Base-by-base conservation (phyloP, 345 rosid genomes). In the Anacardium occidentale region DNA sequence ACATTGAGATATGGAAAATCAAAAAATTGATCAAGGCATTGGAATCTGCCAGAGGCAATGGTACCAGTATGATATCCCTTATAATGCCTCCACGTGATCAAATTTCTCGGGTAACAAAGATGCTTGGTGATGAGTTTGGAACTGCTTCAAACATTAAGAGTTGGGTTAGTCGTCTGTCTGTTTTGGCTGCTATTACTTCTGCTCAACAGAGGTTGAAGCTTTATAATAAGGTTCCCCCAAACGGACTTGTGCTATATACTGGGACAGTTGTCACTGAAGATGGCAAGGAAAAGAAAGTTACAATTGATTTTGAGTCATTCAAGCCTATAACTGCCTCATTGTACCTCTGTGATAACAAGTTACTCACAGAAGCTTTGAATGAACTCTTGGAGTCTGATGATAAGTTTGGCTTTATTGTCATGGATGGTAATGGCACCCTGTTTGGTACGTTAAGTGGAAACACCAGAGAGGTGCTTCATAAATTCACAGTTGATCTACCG, bases 51-150 rank as follows among this genome's bases (percentile, higher is more conserved):
- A 85, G 98, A 79, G 98, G 97, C 53, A 91, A 93, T 70, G 97
- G 98, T 11, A 91, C 96, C 40, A 93, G 97, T 85, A 91, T 93
- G 98, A 91, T 93, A 80, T 93, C 98, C 62, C 96, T 93, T 61
- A 93, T 93, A 3, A 91, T 93, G 96, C 98, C 97, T 64, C 98
- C 98, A 37, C 92, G 97, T 56, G 96, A 93, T 87, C 98, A 91
- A 74, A 83, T 93, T 15, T 85, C 95, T 65, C 86, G 97, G 66
- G 98, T 93, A 72, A 89, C 97, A 0, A 93, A 93, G 86, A 93
- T 93, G 98, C 86, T 93, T 44, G 97, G 97, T 62, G 97, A 93
- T 83, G 98, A 93, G 79, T 93, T 83, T 71, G 96, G 96, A 74
- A 93, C 97, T 72, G 97, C 98, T 42, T 91, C 98, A 12, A 91